These are phyloP conservation scores for Brassica cretica DNA, from an alignment of 345 rosid genomes.

Conservation along the genomic window DNA sequence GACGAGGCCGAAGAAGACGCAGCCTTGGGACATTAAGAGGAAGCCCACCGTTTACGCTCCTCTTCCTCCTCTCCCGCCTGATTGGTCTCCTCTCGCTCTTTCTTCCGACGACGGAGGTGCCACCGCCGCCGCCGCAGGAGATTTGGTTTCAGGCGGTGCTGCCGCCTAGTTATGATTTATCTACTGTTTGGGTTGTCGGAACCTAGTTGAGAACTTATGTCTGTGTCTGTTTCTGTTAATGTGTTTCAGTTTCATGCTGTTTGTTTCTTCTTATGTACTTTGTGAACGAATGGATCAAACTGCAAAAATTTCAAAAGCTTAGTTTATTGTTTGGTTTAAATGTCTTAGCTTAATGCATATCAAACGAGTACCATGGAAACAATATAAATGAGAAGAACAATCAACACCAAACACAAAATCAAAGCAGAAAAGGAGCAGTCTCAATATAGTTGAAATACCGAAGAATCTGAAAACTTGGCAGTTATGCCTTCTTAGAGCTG, in stretches of 20 bases:
- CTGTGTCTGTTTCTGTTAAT: conserved; percentile 23
- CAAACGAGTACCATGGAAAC: too few species aligned
- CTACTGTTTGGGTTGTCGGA: conserved; percentile 3
- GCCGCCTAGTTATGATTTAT: conserved; percentile 24
- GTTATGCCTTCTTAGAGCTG: background rate
- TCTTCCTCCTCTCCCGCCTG: conserved; percentile 57
- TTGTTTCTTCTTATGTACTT: background rate
- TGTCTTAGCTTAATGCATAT: too few species aligned
- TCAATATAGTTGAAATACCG: background rate
- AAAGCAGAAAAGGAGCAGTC: too few species aligned
- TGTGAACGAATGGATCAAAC: background rate
- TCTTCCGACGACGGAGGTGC: conserved; percentile 33
- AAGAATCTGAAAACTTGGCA: background rate
- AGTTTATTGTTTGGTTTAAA: too few species aligned
- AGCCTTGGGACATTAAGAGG: conserved; percentile 80
- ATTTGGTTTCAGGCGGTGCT: conserved; percentile 23
- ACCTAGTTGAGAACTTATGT: conserved; percentile 4
- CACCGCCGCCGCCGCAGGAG: conserved; percentile 21
- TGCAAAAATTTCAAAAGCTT: too few species aligned
- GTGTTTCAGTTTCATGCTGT: conserved; percentile 7
- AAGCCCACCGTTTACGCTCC: conserved; percentile 82
- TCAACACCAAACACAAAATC: too few species aligned
- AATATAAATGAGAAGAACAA: too few species aligned
- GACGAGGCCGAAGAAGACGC: conserved; percentile 83
- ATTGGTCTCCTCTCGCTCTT: conserved; percentile 51